Evolutionary conservation across 2,329 filamentous ascomycete genomes (phyloP).

Genomic region (Cordyceps pruinosa): DNA sequence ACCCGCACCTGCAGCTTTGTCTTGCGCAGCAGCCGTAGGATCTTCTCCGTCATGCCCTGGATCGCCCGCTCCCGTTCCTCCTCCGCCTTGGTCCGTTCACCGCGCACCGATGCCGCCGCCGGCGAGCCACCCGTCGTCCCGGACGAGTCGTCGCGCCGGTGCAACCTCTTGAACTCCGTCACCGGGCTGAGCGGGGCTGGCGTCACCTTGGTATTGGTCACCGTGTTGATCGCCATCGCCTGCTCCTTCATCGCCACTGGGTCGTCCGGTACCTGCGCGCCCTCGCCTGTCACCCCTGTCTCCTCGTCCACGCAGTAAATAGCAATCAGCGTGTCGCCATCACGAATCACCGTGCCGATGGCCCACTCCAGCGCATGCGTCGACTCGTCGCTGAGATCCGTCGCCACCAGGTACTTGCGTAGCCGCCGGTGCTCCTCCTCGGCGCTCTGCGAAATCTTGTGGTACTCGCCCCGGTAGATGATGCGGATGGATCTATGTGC

Average conservation of each 20-base stretch:
- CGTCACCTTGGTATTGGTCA: constrained; percentile 39
- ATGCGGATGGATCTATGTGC: constrained; percentile 80
- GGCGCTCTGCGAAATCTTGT: constrained; percentile 66
- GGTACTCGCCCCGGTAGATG: constrained; percentile 82
- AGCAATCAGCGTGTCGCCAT: constrained; percentile 88
- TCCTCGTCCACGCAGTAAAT: constrained; percentile 95
- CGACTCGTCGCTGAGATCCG: constrained; percentile 88
- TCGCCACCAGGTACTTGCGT: constrained; percentile 91
- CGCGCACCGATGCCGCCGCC: constrained; percentile 36
- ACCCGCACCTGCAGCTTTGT: constrained; percentile 88
- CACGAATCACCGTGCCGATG: constrained; percentile 86
- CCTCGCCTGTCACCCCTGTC: constrained; percentile 46
- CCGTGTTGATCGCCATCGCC: constrained; percentile 60
- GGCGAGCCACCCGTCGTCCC: constrained; percentile 36
- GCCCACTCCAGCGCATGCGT: constrained; percentile 96
- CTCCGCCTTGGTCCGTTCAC: constrained; percentile 56
- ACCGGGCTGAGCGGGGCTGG: constrained; percentile 27
- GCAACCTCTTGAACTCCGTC: constrained; percentile 25
- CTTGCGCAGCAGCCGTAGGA: constrained; percentile 80
- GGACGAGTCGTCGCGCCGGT: constrained; percentile 24
- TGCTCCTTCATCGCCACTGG: constrained; percentile 70
- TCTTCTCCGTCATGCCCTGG: constrained; percentile 75
- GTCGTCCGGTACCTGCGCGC: constrained; percentile 61
- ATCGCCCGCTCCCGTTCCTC: constrained; percentile 74
- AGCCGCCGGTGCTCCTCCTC: constrained; percentile 72